Evolutionary conservation across 352 stramenopile genomes (phyloP).

Genomic region (Aphanomyces euteiches): DNA sequence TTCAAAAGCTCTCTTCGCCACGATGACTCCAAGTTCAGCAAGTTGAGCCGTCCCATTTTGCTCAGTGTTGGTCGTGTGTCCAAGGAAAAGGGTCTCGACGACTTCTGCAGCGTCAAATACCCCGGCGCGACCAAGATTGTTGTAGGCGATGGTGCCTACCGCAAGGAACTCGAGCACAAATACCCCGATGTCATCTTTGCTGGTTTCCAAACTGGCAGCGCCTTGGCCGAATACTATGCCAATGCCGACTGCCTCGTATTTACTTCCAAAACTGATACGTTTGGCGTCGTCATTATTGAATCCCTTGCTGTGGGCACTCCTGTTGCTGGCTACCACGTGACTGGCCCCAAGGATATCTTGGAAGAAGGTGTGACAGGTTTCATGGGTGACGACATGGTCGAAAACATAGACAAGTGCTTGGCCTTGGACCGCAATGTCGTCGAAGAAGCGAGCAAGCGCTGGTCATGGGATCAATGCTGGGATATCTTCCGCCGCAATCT

Average conservation of each 20-base stretch:
- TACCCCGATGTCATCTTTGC: conserved; percentile 20
- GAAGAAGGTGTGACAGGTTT: conserved; percentile 11
- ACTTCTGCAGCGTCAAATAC: conserved; percentile 24
- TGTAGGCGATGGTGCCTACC: conserved; percentile 24
- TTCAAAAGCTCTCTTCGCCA: conserved; percentile 15
- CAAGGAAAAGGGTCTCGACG: conserved; percentile 25
- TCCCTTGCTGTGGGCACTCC: conserved; percentile 18
- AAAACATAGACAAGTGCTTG: conserved; percentile 18
- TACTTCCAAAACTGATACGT: conserved; percentile 12
- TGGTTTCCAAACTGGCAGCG: conserved; percentile 15
- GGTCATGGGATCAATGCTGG: conserved; percentile 27
- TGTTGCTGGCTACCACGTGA: conserved; percentile 16
- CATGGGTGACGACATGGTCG: conserved; percentile 19
- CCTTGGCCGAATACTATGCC: conserved; percentile 22
- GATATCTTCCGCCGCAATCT: conserved; percentile 21
- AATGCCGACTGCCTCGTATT: conserved; percentile 20
- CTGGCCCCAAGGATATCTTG: conserved; percentile 27
- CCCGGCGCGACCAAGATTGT: conserved; percentile 28
- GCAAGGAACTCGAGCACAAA: conserved; percentile 22
- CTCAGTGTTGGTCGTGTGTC: conserved; percentile 22
- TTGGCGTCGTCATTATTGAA: conserved; percentile 28
- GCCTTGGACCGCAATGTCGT: conserved; percentile 13
- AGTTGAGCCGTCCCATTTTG: conserved; percentile 18
- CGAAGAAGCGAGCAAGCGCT: conserved; percentile 19
- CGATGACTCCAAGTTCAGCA: conserved; percentile 17